phyloP scores from a whole-genome alignment of 176 grass and related monocot genomes.

The Sorghum bicolor region DNA sequence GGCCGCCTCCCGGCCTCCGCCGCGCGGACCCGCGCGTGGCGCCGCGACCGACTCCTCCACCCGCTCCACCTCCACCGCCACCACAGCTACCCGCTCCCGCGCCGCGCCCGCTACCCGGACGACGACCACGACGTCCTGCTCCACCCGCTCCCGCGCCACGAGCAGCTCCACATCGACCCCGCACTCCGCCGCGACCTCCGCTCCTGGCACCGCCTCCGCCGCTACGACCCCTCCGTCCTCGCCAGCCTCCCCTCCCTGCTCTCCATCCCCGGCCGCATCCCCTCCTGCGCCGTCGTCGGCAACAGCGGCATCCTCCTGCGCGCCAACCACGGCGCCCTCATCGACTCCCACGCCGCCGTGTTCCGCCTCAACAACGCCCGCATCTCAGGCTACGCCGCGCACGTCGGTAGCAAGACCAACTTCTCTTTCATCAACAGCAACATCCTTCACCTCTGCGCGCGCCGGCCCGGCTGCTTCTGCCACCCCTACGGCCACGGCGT shows the following conservation, averaged over 20 bases:
- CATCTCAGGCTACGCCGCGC: constrained; percentile 41
- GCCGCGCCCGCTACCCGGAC: constrained; percentile 38
- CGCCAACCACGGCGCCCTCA: constrained; percentile 48
- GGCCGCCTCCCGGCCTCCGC: constrained; percentile 52
- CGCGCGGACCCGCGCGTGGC: constrained; percentile 32
- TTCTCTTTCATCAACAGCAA: constrained; percentile 97
- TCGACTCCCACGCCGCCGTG: constrained; percentile 77
- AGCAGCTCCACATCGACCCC: constrained; percentile 38
- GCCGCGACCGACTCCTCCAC: constrained; percentile 43
- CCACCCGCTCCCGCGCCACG: constrained; percentile 39
- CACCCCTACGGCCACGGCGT: constrained; percentile 76
- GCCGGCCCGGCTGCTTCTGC: constrained; percentile 71
- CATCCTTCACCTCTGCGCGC: constrained; percentile 76
- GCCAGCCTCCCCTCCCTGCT: constrained; percentile 31
- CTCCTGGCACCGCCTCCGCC: constrained; percentile 66
- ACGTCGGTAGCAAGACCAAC: constrained; percentile 75
- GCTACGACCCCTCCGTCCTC: constrained; percentile 66
- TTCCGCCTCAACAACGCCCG: constrained; percentile 94
- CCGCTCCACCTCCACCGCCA: constrained; percentile 41
- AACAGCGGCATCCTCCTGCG: constrained; percentile 94
- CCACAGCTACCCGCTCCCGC: constrained; percentile 34
- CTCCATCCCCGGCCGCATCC: constrained; percentile 33
- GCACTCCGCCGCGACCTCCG: constrained; percentile 52
- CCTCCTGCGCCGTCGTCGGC: constrained; percentile 82
- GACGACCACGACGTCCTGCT: constrained; percentile 30